phyloP scores from a whole-genome alignment of 495 filamentous ascomycete genomes.

The Penicillium taxi region DNA sequence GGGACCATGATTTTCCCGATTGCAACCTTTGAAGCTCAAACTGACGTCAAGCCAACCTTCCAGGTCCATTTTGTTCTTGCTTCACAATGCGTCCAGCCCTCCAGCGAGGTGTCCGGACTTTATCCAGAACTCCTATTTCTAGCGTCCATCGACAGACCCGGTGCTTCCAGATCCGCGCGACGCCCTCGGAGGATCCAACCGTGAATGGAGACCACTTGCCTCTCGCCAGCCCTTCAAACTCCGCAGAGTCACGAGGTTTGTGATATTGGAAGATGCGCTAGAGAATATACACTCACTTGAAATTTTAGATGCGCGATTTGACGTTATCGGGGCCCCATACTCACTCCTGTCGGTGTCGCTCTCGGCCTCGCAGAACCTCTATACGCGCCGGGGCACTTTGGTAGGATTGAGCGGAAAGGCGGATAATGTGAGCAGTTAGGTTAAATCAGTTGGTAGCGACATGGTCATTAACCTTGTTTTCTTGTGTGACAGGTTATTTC shows the following conservation, averaged over 20 bases:
- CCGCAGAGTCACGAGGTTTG: conserved; percentile 37
- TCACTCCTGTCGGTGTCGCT: conserved; percentile 88
- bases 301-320: conserved; percentile 79
- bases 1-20: conserved; percentile 24
- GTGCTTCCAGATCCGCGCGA: conserved; percentile 39
- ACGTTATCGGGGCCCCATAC: conserved; percentile 80
- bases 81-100: conserved; percentile 32
- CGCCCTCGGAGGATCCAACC: conserved; percentile 30
- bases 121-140: conserved; percentile 33
- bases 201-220: conserved; percentile 34
- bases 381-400: conserved; percentile 82
- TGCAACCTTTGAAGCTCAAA: conserved; percentile 13
- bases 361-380: conserved; percentile 86
- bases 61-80: conserved; percentile 4
- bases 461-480: conserved; percentile 4
- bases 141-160: conserved; percentile 26
- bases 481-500: conserved; percentile 56
- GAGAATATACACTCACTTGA: conserved; percentile 1
- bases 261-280: background rate
- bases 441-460: background rate
- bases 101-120: conserved; percentile 31
- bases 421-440: conserved; percentile 61
- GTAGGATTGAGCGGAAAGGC: conserved; percentile 83
- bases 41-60: conserved; percentile 30
- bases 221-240: conserved; percentile 31